Evolutionary conservation across 371 early-diverging fungal genomes (phyloP), one percentile per base, ranked within the genome.

Genomic region (Mortierella sp.): DNA sequence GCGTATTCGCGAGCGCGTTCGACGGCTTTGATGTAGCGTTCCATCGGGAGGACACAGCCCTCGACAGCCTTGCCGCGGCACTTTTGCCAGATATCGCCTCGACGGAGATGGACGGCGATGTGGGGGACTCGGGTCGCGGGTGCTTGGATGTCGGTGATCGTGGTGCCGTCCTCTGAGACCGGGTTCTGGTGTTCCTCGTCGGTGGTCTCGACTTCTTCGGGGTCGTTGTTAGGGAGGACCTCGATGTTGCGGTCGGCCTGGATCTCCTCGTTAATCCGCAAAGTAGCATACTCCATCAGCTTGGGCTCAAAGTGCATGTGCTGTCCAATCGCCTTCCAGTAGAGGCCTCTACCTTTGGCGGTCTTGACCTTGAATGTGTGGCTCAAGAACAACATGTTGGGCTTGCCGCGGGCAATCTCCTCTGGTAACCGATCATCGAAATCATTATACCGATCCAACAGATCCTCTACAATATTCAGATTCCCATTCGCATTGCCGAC

Each of bases 41-140:
- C 71, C 9, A 83, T 48, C 0, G 83, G 80, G 14, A 77, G n/a
- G 16, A 77, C 2, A 50, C 83, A 83, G 10, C 34, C 37, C 3
- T 69, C 59, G 5, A 51, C 11, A 24, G 59, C 54, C 2, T 9
- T 2, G 34, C 37, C 64, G 10, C 44, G 44, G 31, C 83, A 83
- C 13, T 83, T 83, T 0, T 8, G 1, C 9, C 74, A 51, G 40
- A 83, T 80, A 11, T 83, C 83, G 13, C 75, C 72, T 43, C 83
- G 71, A 14, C 83, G 80, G 14, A 83, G 28, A 54, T 83, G 83
- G 24, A 83, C 53, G 3, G 83, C 83, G 51, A 83, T 83, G 40
- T 83, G 67, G 10, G 82, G 82, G 64, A 71, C 54, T 28, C 78
- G 43, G 5, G 26, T 59, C 21, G 26, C 0, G 31, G 84, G 80